phyloP scores from a whole-genome alignment of 2,329 filamentous ascomycete species.

The Coniochaeta pulveracea region DNA sequence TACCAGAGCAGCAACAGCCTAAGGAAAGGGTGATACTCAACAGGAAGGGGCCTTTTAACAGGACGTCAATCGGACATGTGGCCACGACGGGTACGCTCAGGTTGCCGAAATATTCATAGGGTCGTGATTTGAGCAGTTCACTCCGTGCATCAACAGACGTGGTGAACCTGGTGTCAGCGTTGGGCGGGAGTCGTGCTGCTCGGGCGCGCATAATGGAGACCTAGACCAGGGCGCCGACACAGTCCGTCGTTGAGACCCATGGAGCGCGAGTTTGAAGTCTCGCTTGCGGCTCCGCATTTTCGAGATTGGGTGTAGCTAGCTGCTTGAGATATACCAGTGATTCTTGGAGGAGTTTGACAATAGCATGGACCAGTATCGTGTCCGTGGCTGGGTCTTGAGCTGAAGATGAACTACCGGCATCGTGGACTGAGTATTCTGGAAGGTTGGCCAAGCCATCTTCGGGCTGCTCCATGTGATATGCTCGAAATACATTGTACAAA shows the following conservation, averaged over 20 bases:
- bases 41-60: not conserved
- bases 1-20: not conserved
- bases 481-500: too few relatives aligned
- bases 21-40: not conserved
- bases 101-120: constrained; percentile 1
- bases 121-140: not conserved
- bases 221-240: constrained; percentile 1
- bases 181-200: not conserved
- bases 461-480: too few relatives aligned
- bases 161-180: not conserved
- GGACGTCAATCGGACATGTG: not conserved
- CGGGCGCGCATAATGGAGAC: not conserved
- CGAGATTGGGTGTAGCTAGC: too few relatives aligned
- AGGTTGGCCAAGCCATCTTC: too few relatives aligned
- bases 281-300: not conserved
- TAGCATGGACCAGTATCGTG: not conserved
- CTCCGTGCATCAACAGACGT: not conserved
- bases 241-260: not conserved
- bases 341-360: not conserved
- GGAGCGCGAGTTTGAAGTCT: not conserved
- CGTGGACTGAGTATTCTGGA: too few relatives aligned
- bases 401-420: too few relatives aligned
- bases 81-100: not conserved
- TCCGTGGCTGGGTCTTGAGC: not conserved
- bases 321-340: not conserved